These are phyloP conservation scores for Ophiostoma fasciatum DNA, from an alignment of 2,329 filamentous ascomycete species.

Conservation along the genomic window DNA sequence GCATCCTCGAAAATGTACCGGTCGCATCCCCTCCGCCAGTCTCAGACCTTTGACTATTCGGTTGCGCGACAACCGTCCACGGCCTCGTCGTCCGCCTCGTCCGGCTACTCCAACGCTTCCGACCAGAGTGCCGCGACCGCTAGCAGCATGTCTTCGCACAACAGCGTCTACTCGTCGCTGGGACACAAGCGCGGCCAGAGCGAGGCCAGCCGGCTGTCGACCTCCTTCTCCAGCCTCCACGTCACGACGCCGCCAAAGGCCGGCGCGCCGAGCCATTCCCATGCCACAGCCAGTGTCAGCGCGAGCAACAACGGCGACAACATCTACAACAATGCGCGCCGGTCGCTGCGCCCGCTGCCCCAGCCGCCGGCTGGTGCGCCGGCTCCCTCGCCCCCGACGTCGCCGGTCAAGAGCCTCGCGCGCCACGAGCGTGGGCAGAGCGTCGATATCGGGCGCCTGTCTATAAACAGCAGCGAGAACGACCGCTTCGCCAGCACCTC, in stretches of 20 bases:
- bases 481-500: conserved; percentile 16
- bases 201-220: conserved; percentile 45
- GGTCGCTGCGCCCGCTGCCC: conserved; percentile 61
- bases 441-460: conserved; percentile 43
- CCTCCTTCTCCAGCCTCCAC: conserved; percentile 23
- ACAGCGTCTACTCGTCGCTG: conserved; percentile 37
- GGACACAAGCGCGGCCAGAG: conserved; percentile 63
- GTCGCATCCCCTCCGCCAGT: conserved; percentile 42
- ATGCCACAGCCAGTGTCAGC: too few relatives aligned
- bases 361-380: conserved; percentile 39
- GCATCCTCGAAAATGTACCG: conserved; percentile 44
- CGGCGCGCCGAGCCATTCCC: too few relatives aligned
- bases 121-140: conserved; percentile 42
- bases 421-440: conserved; percentile 41
- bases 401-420: conserved; percentile 14
- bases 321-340: conserved; percentile 57
- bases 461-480: conserved; percentile 19
- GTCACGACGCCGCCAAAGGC: conserved; percentile 20
- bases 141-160: conserved; percentile 60
- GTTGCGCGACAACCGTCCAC: conserved; percentile 52
- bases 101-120: conserved; percentile 46
- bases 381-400: conserved; percentile 18
- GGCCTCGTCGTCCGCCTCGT: conserved; percentile 56
- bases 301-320: conserved; percentile 39
- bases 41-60: conserved; percentile 33